Percentiles rank a stretch among this genome's conserved stretches.
Conservation (phyloP, 1,284 basidiomycete species). For the Wolfiporia cocos region DNA sequence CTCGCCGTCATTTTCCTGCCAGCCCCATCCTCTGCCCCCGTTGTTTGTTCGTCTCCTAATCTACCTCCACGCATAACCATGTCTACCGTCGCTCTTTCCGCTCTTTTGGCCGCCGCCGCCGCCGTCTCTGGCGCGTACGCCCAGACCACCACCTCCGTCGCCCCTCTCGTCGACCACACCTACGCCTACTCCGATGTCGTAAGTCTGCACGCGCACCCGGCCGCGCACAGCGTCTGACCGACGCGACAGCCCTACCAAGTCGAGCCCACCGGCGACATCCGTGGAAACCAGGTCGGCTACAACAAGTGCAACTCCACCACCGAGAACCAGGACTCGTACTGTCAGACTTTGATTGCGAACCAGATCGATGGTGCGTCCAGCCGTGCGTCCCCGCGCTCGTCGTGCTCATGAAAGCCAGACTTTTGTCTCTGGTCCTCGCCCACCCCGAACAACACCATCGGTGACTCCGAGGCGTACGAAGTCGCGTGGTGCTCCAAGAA, state of each 20-base stretch:
- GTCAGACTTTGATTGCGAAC: conserved; percentile 59
- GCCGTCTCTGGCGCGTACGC: conserved; percentile 27
- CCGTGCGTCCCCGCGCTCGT: conserved; percentile 1
- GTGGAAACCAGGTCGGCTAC: conserved; percentile 58
- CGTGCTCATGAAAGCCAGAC: conserved; percentile 33
- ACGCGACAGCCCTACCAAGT: conserved; percentile 47
- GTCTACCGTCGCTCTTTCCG: conserved; percentile 39
- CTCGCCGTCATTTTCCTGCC: conserved; percentile 2
- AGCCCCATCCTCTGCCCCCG: conserved; percentile 11
- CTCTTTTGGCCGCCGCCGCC: conserved; percentile 32
- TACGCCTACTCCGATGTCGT: conserved; percentile 46
- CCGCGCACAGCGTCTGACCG: background rate
- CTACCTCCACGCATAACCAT: conserved; percentile 20
- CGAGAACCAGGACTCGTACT: conserved; percentile 48
- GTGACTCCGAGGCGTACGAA: conserved; percentile 58
- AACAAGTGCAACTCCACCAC: conserved; percentile 71
- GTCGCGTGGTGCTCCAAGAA: conserved; percentile 74
- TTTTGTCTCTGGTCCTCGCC: conserved; percentile 62
- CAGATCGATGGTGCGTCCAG: conserved; percentile 39
- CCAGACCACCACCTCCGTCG: conserved; percentile 27
- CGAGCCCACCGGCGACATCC: conserved; percentile 40
- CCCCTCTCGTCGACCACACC: conserved; percentile 46
- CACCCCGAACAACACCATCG: conserved; percentile 42
- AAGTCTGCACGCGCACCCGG: conserved; percentile 12
- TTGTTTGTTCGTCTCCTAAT: conserved; percentile 11